Conservation (phyloP, 768 basidiomycete species). For the Pleurotus cornucopiae region DNA sequence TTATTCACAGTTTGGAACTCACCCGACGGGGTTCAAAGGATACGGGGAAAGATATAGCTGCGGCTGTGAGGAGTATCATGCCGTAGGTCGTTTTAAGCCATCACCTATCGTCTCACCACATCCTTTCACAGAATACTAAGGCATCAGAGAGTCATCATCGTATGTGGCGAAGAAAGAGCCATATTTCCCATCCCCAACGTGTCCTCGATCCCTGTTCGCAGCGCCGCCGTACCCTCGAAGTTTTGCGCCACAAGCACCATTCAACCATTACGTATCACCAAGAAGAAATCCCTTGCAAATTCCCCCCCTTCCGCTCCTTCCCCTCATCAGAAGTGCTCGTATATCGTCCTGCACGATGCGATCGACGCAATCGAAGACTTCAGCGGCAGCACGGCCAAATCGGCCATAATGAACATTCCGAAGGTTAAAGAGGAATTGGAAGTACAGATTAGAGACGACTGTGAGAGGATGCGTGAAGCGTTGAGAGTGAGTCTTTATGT, state of each 20-base stretch:
- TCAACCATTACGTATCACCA: conserved; percentile 4
- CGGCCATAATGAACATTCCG: not conserved
- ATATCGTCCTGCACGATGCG: not conserved
- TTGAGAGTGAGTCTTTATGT: too few species aligned
- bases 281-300: not conserved
- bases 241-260: not conserved
- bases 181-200: too few species aligned
- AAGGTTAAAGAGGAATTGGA: not conserved
- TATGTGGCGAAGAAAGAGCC: not conserved
- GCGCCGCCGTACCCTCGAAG: too few species aligned
- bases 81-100: not conserved
- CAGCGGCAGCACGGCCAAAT: not conserved
- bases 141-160: not conserved
- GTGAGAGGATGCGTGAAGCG: not conserved
- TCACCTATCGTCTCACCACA: not conserved
- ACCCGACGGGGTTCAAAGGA: not conserved
- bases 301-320: too few species aligned
- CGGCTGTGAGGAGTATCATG: not conserved
- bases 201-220: too few species aligned
- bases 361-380: not conserved
- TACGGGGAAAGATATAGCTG: not conserved
- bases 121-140: not conserved
- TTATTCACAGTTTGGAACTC: not conserved
- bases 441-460: not conserved
- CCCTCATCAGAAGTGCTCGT: too few species aligned